These are phyloP conservation scores for Lolium rigidum DNA, from an alignment of 176 grass and related monocot genomes.

Conservation along the genomic window DNA sequence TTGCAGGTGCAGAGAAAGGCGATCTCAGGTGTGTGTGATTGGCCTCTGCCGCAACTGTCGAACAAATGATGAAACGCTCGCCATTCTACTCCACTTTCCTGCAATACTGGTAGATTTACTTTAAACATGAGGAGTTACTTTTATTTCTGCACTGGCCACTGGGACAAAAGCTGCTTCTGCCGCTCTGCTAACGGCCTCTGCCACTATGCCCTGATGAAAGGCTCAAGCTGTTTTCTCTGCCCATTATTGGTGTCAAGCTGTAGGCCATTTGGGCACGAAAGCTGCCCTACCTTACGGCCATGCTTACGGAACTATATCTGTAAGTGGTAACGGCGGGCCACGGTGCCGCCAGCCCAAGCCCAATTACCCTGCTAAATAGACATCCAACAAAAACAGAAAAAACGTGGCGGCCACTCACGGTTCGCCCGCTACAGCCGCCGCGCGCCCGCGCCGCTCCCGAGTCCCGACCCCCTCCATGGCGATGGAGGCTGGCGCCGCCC, in stretches of 20 bases:
- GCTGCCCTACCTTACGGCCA: neutral
- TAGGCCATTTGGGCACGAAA: constrained; percentile 41
- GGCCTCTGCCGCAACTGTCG: constrained; percentile 9
- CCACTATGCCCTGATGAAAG: constrained; percentile 54
- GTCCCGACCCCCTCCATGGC: no score
- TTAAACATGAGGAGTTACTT: constrained; percentile 21
- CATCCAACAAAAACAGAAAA: no score
- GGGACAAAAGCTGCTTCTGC: constrained; percentile 38
- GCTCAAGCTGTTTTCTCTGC: constrained; percentile 34
- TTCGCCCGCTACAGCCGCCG: no score
- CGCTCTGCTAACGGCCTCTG: constrained; percentile 39
- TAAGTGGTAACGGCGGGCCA: no score
- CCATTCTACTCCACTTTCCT: constrained; percentile 25
- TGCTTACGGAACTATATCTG: neutral
- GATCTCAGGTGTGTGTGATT: neutral
- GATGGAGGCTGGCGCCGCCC: no score
- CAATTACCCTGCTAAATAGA: no score
- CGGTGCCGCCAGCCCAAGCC: no score
- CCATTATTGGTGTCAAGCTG: constrained; percentile 62
- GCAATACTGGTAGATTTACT: constrained; percentile 20
- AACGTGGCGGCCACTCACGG: no score
- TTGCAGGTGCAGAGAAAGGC: neutral
- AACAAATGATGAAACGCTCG: constrained; percentile 23
- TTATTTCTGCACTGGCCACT: neutral
- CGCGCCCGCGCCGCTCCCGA: no score